Conservation (phyloP, 2,329 filamentous ascomycete genomes). For the Metarhizium humberi region DNA sequence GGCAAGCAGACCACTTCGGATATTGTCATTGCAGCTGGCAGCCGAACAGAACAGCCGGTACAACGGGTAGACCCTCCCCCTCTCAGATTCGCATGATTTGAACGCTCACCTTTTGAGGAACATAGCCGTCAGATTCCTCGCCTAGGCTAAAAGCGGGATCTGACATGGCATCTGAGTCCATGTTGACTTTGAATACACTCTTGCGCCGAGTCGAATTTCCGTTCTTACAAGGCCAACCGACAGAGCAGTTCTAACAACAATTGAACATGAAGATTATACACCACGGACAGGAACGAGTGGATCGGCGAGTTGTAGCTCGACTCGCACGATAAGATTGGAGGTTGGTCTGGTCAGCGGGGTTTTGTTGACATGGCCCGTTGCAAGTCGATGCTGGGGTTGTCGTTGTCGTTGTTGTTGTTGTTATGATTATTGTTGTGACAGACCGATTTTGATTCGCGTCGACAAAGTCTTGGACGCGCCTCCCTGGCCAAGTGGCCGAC, state of each 20-base stretch:
- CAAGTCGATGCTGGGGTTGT: conserved; percentile 8
- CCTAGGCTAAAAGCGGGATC: conserved; percentile 34
- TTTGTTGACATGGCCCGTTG: conserved; percentile 11
- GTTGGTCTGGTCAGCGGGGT: conserved; percentile 10
- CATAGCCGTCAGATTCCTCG: conserved; percentile 33
- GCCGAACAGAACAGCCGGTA: neutral
- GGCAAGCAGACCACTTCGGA: neutral
- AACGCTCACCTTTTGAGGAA: conserved; percentile 27
- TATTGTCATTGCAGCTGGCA: neutral
- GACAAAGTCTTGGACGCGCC: conserved; percentile 13
- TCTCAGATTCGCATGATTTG: neutral
- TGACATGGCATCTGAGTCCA: conserved; percentile 50
- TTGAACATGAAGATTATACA: neutral
- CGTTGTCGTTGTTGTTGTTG: conserved; percentile 17
- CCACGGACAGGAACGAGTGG: conserved; percentile 2
- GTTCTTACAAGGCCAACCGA: neutral
- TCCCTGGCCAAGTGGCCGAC: neutral
- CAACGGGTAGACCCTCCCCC: neutral
- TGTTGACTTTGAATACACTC: conserved; percentile 20
- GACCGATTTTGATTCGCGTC: conserved; percentile 10
- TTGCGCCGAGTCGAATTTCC: neutral
- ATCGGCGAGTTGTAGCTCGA: conserved; percentile 5
- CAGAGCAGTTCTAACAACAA: neutral
- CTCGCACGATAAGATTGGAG: conserved; percentile 1
- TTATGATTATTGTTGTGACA: neutral